These are phyloP conservation scores for Ustilago vetiveriae DNA, from an alignment of 1,284 basidiomycete species.

Conservation along the genomic window DNA sequence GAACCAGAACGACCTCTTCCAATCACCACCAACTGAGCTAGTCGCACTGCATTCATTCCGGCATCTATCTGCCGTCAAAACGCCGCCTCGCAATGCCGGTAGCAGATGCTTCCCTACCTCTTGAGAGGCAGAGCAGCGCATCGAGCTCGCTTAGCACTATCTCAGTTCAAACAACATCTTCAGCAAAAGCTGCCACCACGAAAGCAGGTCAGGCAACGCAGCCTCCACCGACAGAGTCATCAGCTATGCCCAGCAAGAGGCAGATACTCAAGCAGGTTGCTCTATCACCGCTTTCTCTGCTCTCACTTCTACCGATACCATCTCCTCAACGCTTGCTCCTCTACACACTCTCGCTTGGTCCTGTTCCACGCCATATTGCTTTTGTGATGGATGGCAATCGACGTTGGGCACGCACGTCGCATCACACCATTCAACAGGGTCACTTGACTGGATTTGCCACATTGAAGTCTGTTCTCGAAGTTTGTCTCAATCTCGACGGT, in stretches of 20 bases:
- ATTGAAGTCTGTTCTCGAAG: slow-evolving; percentile 72
- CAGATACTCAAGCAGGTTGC: slow-evolving; percentile 31
- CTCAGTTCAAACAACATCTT: background rate
- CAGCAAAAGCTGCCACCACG: background rate
- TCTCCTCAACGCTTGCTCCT: slow-evolving; percentile 36
- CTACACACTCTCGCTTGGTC: slow-evolving; percentile 71
- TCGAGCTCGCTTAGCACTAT: background rate
- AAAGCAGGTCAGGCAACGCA: background rate
- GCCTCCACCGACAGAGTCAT: background rate
- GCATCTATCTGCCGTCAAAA: too few species aligned
- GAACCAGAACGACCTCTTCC: background rate
- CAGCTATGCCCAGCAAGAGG: slow-evolving; percentile 13
- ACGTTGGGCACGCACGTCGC: slow-evolving; percentile 78
- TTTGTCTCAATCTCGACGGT: slow-evolving; percentile 58
- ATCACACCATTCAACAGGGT: slow-evolving; percentile 70
- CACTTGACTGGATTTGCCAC: slow-evolving; percentile 87
- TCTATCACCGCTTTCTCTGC: slow-evolving; percentile 39
- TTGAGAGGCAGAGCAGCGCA: background rate
- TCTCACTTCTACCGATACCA: slow-evolving; percentile 33
- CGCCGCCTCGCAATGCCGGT: slow-evolving; percentile 7
- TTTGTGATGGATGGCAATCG: slow-evolving; percentile 99
- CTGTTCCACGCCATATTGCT: slow-evolving; percentile 88
- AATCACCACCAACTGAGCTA: too few species aligned
- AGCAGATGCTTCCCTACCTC: background rate
- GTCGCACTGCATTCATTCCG: too few species aligned